Percentiles rank a stretch among this genome's conserved stretches.
Conservation (phyloP, 176 grass and related monocot species). For the Rhynchospora breviuscula region DNA sequence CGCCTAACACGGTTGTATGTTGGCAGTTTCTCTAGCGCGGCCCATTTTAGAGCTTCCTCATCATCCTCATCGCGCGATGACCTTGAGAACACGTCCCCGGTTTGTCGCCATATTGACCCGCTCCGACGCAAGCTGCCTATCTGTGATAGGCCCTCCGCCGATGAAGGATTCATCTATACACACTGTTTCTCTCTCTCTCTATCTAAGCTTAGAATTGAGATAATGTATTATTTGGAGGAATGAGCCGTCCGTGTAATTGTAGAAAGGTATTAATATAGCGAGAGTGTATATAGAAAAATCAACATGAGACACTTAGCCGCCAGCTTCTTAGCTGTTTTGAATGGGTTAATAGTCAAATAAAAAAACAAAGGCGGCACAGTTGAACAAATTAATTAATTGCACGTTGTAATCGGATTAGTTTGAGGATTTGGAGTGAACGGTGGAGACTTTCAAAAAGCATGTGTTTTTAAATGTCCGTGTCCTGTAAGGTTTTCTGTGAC, state of each 20-base stretch:
- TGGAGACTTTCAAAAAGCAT: too few species aligned
- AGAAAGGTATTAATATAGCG: neutral
- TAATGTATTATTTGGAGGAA: neutral
- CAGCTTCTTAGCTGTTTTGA: neutral
- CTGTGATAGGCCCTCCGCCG: slow-evolving; percentile 29
- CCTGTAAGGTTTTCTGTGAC: neutral
- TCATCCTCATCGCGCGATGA: slow-evolving; percentile 79
- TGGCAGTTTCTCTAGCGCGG: slow-evolving; percentile 78
- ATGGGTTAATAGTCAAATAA: neutral
- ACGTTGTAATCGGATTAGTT: neutral
- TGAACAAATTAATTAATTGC: neutral
- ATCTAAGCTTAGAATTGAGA: neutral
- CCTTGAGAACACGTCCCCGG: slow-evolving; percentile 56
- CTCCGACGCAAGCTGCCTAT: slow-evolving; percentile 40
- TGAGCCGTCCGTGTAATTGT: neutral
- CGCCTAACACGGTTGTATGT: slow-evolving; percentile 66
- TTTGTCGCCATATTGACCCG: slow-evolving; percentile 39
- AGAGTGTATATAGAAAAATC: neutral
- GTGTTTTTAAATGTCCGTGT: neutral
- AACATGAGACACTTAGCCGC: neutral
- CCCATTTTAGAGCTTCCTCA: slow-evolving; percentile 84
- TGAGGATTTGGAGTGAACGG: too few species aligned
- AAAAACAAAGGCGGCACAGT: neutral
- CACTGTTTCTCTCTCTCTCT: neutral
- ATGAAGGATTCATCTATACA: neutral